Evolutionary conservation across 1,284 basidiomycete genomes (phyloP), one percentile per base, ranked within the genome.

Genomic region (Puccinia novopanici): DNA sequence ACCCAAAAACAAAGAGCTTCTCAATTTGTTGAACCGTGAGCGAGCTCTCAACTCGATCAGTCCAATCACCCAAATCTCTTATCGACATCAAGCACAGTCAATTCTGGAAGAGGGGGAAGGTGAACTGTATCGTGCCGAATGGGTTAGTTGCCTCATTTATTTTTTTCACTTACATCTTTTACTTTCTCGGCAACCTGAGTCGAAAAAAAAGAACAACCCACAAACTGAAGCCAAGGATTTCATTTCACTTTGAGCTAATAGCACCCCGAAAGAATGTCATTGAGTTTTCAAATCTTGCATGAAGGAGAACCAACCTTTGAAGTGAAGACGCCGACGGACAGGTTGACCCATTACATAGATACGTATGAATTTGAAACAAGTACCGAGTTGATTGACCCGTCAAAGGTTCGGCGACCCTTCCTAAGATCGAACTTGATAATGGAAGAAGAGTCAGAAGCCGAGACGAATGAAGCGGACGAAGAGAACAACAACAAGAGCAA

Each of bases 71-170:
- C 78, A 80, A 54, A 63, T 80, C 48, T 45, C 57, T 27, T 80
- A 80, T 74, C 78, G 78, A 45, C 27, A 74, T 67, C 42, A 61
- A 73, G 78, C 59, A 2, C 45, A 63, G 48, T 37, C 40, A n/a
- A 73, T 80, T 45, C 40, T 80, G 59, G 63, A 67, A 45, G 77
- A 79, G 45, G 68, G 54, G 45, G 70, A 74, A 40, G 71, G 57
- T 48, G 78, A 74, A 54, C n/a, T 80, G 37, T 80, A 30, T 67
- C 68, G 57, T 63, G 70, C 71, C 30, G 78, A 80, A 80, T 80
- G 78, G 78, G 78, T 74, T n/a, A 80, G 77, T 54, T 52, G 22
- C 17, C 37, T 40, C 45, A 40, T 40, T 68, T 55, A n/a, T 55
- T 76, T 37, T 24, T 8, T 5, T 54, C 19, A n/a, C 50, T 40